phyloP scores from a whole-genome alignment of 1,139 yeast species.

The Lodderomyces jiufengensis region DNA sequence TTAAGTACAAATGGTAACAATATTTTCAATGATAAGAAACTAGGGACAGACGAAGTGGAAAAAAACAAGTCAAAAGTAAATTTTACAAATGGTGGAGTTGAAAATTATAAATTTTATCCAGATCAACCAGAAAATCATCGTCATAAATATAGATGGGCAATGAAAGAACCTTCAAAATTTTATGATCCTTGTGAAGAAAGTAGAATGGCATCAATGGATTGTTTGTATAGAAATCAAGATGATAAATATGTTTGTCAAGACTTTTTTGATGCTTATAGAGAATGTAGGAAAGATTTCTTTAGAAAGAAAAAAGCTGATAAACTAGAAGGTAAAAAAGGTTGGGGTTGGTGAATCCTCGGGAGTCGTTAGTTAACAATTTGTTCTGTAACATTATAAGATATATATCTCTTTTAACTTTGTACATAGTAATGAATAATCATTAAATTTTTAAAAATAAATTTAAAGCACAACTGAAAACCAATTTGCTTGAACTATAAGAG shows the following conservation, averaged over 20 bases:
- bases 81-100: constrained; percentile 52
- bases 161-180: constrained; percentile 76
- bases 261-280: constrained; percentile 88
- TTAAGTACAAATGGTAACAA: too few relatives aligned
- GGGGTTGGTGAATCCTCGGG: constrained; percentile 43
- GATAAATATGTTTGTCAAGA: constrained; percentile 72
- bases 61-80: constrained; percentile 49
- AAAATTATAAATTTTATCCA: constrained; percentile 71
- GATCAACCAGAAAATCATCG: constrained; percentile 68
- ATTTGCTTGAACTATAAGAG: too few relatives aligned
- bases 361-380: too few relatives aligned
- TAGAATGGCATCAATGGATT: constrained; percentile 78
- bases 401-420: too few relatives aligned
- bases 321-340: constrained; percentile 40
- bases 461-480: too few relatives aligned
- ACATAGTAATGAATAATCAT: too few relatives aligned
- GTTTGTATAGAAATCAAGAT: constrained; percentile 75
- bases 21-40: constrained; percentile 1
- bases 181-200: constrained; percentile 94
- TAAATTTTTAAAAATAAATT: too few relatives aligned
- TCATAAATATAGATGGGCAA: constrained; percentile 57
- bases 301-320: constrained; percentile 37
- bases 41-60: constrained; percentile 27
- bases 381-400: too few relatives aligned
- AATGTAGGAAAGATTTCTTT: constrained; percentile 83